phyloP scores from a whole-genome alignment of 2,329 filamentous ascomycete genomes.

The Fusarium sp. region DNA sequence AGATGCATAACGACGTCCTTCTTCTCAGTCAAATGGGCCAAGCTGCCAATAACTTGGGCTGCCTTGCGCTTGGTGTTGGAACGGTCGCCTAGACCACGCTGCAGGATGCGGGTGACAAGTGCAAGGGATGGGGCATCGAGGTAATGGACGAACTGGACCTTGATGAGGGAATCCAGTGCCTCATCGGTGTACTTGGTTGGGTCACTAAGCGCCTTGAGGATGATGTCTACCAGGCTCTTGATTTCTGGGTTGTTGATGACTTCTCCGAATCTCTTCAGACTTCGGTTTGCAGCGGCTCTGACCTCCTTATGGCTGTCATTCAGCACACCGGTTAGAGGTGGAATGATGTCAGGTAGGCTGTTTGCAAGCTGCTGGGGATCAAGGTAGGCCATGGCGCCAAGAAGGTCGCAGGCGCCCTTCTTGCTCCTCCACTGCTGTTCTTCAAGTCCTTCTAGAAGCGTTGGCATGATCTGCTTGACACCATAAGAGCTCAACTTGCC shows the following conservation, averaged over 20 bases:
- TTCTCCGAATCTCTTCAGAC: slow-evolving; percentile 97
- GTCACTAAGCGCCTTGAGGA: slow-evolving; percentile 97
- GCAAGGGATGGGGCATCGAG: slow-evolving; percentile 97
- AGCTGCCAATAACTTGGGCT: slow-evolving; percentile 96
- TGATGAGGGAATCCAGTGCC: slow-evolving; percentile 93
- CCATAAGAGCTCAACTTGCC: slow-evolving; percentile 94
- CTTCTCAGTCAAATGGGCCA: slow-evolving; percentile 96
- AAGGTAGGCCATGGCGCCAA: slow-evolving; percentile 98
- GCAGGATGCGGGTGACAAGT: slow-evolving; percentile 93
- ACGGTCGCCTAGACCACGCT: slow-evolving; percentile 90
- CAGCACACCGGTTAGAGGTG: slow-evolving; percentile 91
- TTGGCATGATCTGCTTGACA: slow-evolving; percentile 94
- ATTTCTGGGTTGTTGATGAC: slow-evolving; percentile 99
- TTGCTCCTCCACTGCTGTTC: slow-evolving; percentile 99
- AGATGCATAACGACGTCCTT: slow-evolving; percentile 94
- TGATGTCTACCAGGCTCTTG: slow-evolving; percentile 89
- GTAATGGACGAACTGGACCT: slow-evolving; percentile 98
- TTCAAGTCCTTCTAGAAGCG: slow-evolving; percentile 90
- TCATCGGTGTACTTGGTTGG: slow-evolving; percentile 98
- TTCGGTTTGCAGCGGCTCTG: slow-evolving; percentile 90
- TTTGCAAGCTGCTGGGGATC: slow-evolving; percentile 94
- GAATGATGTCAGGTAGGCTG: slow-evolving; percentile 96
- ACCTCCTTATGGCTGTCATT: slow-evolving; percentile 99
- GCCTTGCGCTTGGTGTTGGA: slow-evolving; percentile 97
- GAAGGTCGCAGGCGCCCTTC: slow-evolving; percentile 95